A percentile compares a stretch with the other conserved stretches of the same genome.
These are phyloP conservation scores for Chlamydomonas eustigma DNA, from an alignment of 139 green algal genomes.

Conservation along the genomic window DNA sequence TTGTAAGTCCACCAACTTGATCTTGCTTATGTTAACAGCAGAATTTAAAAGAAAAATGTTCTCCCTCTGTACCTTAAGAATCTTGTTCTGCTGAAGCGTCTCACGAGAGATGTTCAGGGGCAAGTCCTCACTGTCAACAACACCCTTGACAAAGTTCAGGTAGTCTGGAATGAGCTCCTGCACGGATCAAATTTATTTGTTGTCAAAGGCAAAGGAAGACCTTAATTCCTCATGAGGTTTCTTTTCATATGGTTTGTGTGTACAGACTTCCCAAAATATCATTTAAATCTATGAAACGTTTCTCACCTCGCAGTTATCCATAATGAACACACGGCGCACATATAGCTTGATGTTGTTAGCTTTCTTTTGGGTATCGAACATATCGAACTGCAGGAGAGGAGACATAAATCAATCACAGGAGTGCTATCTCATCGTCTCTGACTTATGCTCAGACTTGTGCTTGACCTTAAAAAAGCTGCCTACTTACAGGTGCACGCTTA, in stretches of 20 bases:
- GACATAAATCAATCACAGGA: not conserved
- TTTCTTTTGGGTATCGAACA: conserved; percentile 96
- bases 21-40: no score
- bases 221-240: not conserved
- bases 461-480: not conserved
- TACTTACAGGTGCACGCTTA: conserved; percentile 85
- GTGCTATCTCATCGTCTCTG: no score
- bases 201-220: not conserved
- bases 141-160: conserved; percentile 62
- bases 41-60: no score
- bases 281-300: no score
- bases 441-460: no score
- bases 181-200: not conserved
- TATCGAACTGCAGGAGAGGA: conserved; percentile 84
- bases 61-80: conserved; percentile 99
- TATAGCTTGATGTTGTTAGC: conserved; percentile 99
- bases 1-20: no score
- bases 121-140: conserved; percentile 98
- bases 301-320: conserved; percentile 97
- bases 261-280: not conserved
- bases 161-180: conserved; percentile 33
- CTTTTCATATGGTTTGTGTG: not conserved
- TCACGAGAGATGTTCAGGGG: conserved; percentile 99
- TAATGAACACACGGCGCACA: conserved; percentile 99
- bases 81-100: conserved; percentile 99